Base-by-base conservation (phyloP, 2,329 filamentous ascomycete species). In the Neurospora sp. region DNA sequence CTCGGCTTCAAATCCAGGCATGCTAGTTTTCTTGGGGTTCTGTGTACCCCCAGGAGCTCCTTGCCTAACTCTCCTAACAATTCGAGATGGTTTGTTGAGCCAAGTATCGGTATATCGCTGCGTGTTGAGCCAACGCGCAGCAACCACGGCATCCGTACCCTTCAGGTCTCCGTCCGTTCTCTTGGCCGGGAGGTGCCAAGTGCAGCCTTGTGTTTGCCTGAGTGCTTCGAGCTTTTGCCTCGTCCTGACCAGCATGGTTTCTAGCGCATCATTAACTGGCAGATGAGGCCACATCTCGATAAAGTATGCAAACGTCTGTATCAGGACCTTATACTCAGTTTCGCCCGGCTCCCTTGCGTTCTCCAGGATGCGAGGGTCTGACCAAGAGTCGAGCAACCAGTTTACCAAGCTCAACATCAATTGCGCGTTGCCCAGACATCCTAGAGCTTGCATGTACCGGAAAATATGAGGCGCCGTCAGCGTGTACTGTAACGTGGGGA, bases 381-480 rank as follows among this genome's bases (percentile, higher is more conserved):
- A 76, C 79, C 84, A 84, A 73, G 88, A 79, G 33, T 78, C 73
- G 0, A 85, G 78, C 73, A 90, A 85, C 89, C 89, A 93, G 38
- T 80, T 77, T 15, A 90, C 78, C 5, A 89, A 78, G 4, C 80
- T 80, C 5, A 85, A 82, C 76, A 92, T 87, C 67, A 85, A 87
- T 2, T 84, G 79, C 67, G 83, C 82, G 73, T 92, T 87, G 41
- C 84, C 85, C n/a, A 88, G 78, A 68, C 85, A 83, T 0, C 86
- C 90, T 28, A 93, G 80, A 1, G 87, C 83, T 66, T 88, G 84
- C 77, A 93, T 83, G 76, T 91, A 91, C 2, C 82, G 80, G 74
- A 91, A 87, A 1, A 88, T 76, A 43, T 83, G 78, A 23, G 79
- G 78, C 6, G 85, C 83, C 10, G 78, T 77, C 11, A 89, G 80